Evolutionary conservation across 2,329 filamentous ascomycete genomes (phyloP).

Genomic region (Scedosporium apiospermum): DNA sequence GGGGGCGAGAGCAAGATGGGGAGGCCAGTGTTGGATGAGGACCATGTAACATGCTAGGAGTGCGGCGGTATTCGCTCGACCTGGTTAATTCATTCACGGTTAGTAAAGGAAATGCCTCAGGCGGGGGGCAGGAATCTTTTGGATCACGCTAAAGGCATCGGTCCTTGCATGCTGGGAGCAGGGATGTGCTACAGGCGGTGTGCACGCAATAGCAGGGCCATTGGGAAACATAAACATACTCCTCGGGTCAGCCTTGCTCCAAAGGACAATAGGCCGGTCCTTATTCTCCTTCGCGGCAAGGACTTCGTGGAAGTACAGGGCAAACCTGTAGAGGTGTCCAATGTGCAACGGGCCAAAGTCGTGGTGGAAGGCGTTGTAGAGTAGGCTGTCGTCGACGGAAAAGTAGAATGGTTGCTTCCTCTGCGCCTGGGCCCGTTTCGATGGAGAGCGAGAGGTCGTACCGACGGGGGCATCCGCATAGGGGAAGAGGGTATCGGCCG

Average conservation of each 20-base stretch:
- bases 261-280: conserved; percentile 86
- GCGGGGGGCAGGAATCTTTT: not conserved
- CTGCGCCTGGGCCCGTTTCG: conserved; percentile 58
- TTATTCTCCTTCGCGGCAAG: conserved; percentile 86
- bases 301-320: conserved; percentile 90
- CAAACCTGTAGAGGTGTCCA: conserved; percentile 92
- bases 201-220: not conserved
- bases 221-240: conserved; percentile 46
- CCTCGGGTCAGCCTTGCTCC: conserved; percentile 83
- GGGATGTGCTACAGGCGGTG: no score
- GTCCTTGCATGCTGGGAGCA: no score
- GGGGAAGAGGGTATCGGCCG: conserved; percentile 75
- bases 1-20: conserved; percentile 86
- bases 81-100: conserved; percentile 29
- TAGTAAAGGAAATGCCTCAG: not conserved
- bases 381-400: conserved; percentile 80
- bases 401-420: conserved; percentile 76
- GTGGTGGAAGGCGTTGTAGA: conserved; percentile 98
- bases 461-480: conserved; percentile 43
- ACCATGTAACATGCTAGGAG: conserved; percentile 98
- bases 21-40: conserved; percentile 93
- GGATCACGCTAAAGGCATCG: not conserved
- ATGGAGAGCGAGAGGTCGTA: conserved; percentile 50
- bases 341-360: conserved; percentile 98
- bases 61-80: conserved; percentile 87